phyloP scores from a whole-genome alignment of 352 stramenopile genomes.

The Phytophthora podocarpi region DNA sequence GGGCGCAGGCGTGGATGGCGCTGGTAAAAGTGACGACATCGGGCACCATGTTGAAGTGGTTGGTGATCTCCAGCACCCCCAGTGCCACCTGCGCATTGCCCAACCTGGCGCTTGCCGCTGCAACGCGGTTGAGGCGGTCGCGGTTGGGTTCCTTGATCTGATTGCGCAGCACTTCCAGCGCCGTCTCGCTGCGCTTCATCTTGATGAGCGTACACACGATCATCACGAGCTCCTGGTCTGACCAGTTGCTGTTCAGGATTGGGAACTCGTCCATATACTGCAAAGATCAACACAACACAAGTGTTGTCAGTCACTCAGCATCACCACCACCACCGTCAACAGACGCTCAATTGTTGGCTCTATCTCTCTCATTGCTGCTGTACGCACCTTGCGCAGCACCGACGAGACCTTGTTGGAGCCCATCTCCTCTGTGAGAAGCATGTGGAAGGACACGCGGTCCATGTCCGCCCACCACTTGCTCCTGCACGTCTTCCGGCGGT shows the following conservation, averaged over 20 bases:
- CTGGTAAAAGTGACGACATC: conserved; percentile 84
- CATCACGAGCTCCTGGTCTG: conserved; percentile 75
- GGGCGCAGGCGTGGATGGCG: conserved; percentile 80
- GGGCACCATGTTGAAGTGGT: conserved; percentile 64
- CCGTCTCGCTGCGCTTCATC: conserved; percentile 65
- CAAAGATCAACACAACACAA: not conserved
- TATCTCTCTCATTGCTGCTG: no score
- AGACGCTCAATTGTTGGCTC: no score
- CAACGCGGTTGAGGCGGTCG: conserved; percentile 66
- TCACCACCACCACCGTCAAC: no score
- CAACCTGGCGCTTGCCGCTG: conserved; percentile 65
- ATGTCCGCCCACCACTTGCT: conserved; percentile 57
- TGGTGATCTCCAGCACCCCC: conserved; percentile 72
- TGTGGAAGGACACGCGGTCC: conserved; percentile 65
- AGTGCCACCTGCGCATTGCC: conserved; percentile 70
- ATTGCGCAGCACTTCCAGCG: conserved; percentile 63
- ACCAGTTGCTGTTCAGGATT: conserved; percentile 67
- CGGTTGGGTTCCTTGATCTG: conserved; percentile 64
- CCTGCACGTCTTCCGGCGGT: conserved; percentile 23
- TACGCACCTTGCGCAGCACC: conserved; percentile 52
- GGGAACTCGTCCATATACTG: conserved; percentile 75
- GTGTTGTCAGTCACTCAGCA: conserved; percentile 2
- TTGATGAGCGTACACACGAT: conserved; percentile 76
- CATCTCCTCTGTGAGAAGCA: conserved; percentile 68
- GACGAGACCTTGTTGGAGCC: conserved; percentile 54